Evolutionary conservation across 257 asterid genomes (phyloP).

Genomic region (Capsicum rhomboideum): DNA sequence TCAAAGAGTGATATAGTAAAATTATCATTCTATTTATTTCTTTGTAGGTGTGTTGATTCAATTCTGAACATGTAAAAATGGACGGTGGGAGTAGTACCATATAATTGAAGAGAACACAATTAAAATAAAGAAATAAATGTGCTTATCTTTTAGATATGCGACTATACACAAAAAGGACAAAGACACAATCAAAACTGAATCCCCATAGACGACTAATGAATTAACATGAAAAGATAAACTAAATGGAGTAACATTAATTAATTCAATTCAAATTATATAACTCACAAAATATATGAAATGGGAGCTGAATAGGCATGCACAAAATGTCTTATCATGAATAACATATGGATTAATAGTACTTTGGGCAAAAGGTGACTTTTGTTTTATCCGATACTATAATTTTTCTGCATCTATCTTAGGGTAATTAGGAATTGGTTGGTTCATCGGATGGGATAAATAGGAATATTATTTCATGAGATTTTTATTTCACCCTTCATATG

Average conservation of each 20-base stretch:
- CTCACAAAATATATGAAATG: background rate
- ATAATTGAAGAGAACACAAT: no score
- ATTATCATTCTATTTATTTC: no score
- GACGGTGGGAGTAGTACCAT: no score
- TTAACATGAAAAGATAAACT: background rate
- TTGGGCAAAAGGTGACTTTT: background rate
- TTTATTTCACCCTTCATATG: no score
- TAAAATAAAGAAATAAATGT: no score
- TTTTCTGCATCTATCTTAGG: background rate
- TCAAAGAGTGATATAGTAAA: no score
- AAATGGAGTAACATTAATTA: background rate
- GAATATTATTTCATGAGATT: no score
- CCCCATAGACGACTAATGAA: background rate
- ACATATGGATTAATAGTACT: background rate
- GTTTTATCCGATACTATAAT: background rate
- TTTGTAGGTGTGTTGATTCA: no score
- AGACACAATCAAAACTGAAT: background rate
- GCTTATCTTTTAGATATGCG: no score
- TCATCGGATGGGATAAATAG: no score
- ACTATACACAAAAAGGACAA: background rate
- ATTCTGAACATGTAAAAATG: no score
- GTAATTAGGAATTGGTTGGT: no score
- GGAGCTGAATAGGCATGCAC: background rate
- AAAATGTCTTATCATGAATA: background rate
- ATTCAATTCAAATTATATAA: background rate